These are phyloP conservation scores for Cyberlindnera misumaiensis DNA, from an alignment of 805 yeast species.

Conservation along the genomic window DNA sequence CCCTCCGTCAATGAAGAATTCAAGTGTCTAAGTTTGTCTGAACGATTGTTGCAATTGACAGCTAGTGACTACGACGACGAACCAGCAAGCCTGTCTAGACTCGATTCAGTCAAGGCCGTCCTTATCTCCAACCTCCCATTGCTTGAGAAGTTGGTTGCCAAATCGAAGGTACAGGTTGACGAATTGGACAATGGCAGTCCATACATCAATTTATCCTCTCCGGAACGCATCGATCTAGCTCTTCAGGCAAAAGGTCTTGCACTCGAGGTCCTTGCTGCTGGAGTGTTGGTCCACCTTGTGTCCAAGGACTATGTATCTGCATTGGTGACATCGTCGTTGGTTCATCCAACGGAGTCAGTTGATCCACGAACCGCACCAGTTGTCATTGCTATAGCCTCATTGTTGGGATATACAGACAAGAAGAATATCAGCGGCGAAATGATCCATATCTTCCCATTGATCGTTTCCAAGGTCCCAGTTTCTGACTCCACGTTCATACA, in stretches of 20 bases:
- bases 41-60: constrained; percentile 5
- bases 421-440: constrained; percentile 27
- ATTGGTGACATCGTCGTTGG: constrained; percentile 44
- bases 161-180: constrained; percentile 18
- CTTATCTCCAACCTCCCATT: constrained; percentile 10
- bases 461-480: constrained; percentile 39
- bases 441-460: constrained; percentile 39
- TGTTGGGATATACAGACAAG: constrained; percentile 36
- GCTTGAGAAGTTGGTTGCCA: constrained; percentile 12
- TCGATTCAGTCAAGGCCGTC: constrained; percentile 15
- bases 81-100: constrained; percentile 12
- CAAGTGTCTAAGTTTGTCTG: neutral
- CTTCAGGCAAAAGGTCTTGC: constrained; percentile 47
- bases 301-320: constrained; percentile 37
- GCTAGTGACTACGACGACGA: constrained; percentile 22
- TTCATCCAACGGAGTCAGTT: constrained; percentile 44
- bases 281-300: constrained; percentile 40
- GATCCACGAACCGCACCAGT: constrained; percentile 45
- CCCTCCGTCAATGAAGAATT: neutral
- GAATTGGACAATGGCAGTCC: constrained; percentile 50
- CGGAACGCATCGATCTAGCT: constrained; percentile 41
- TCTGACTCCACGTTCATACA: constrained; percentile 42
- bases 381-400: constrained; percentile 49
- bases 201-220: constrained; percentile 46
- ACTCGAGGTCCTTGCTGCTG: constrained; percentile 56